Evolutionary conservation across 345 rosid genomes (phyloP), one percentile per base, ranked within the genome.

Genomic region (Linum usitatissimum): DNA sequence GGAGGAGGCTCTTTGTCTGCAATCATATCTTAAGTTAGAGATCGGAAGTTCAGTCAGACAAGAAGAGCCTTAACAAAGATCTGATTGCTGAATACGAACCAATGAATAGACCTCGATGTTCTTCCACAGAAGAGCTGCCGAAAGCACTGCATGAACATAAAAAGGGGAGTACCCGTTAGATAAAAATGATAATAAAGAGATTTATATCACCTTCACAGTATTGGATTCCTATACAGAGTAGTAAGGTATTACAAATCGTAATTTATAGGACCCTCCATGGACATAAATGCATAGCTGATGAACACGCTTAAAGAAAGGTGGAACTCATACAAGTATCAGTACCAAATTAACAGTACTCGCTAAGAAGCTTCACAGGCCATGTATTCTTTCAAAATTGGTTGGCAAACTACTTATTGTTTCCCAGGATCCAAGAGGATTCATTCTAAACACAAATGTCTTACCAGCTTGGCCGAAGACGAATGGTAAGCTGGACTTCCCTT

Each of bases 381-480:
- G 28, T 40, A 5, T 40, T 40, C 48, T 40, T 40, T 40, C 48
- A 40, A 6, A 12, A 40, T 40, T 6, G 48, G 28, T 2, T 23
- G 28, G 28, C 28, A 1, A 23, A 23, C 3, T 34, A 34, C 28
- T 1, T 34, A 34, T 34, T 34, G 38, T 34, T 34, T 34, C 8
- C 8, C 8, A 34, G 38, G 8, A 5, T 3, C 5, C 38, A 34
- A 34, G 8, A 7, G 38, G 6, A 34, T 34, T 34, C 38, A 34
- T 34, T 34, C 5, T 34, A 34, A 51, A 60, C 5, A 38, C 62
- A 49, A 40, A 57, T 57, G 40, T 59, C 57, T 51, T 82, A 93
- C 97, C 96, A 63, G 92, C 92, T 85, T 93, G 97, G 59, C 97
- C 97, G 20, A 93, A 71, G 30, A 93, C 91, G 72, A 78, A 84